Base-by-base conservation (phyloP, 2,329 filamentous ascomycete genomes). In the Fusarium zealandicum region DNA sequence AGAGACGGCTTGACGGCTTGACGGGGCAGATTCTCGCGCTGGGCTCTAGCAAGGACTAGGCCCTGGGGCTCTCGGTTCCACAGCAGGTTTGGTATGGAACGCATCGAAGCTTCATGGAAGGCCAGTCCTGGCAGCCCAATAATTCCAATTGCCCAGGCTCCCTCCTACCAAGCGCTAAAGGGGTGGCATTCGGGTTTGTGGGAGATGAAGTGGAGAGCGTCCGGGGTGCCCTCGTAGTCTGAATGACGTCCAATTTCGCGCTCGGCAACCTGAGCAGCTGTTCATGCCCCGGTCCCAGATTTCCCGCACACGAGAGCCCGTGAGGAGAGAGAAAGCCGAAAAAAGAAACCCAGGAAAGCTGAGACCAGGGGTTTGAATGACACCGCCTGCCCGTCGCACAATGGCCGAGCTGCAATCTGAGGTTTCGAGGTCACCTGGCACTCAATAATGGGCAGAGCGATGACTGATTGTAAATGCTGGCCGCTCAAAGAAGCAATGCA, bases 161-260 rank as follows among this genome's bases (percentile, higher is more conserved):
- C 51, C 41, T 55, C 54, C 22, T 39, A 31, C 30, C 9, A 50
- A 35, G 41, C 44, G 54, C 43, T 46, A 52, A 44, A 40, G 33
- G 28, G 17, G 42, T 44, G 42, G 38, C 42, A 46, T 50, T 45
- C 49, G 31, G 9, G 22, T 25, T 8, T 8, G 41, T 38, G 53
- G 35, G 43, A 49, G 38, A 52, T 48, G 50, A 57, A 54, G 65
- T 66, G 64, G 52, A 49, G 56, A 63, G 40, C 49, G 53, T 35
- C 61, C 52, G 53, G 54, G 63, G 54, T 51, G 14, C 17, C n/a
- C 46, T 56, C 37, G 43, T 51, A 57, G 48, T 62, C n/a, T 67
- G 55, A 63, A 67, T 67, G 63, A 67, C 64, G 63, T 65, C 63
- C 54, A 67, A 67, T 67, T 67, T 67, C 65, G 51, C 48, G n/a